A percentile compares a stretch with the other conserved stretches of the same genome.
Evolutionary conservation across 495 filamentous ascomycete genomes (phyloP).

Genomic region (Bacidia gigantensis): DNA sequence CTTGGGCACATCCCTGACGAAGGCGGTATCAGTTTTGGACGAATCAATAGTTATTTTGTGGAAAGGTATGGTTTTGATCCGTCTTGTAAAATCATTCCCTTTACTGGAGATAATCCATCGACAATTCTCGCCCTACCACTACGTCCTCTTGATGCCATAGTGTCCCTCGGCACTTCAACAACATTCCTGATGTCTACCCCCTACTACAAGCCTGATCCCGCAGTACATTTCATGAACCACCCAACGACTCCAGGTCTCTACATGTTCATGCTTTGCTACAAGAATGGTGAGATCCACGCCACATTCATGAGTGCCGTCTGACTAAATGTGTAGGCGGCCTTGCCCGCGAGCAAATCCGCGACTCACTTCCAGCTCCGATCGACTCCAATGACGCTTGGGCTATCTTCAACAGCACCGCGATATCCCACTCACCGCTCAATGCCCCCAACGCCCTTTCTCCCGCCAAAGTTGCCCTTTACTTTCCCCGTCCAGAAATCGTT

Average conservation of each 20-base stretch:
- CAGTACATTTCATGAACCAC: conserved; percentile 84
- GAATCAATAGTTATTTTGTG: conserved; percentile 61
- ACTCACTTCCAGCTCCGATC: conserved; percentile 41
- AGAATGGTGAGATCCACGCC: conserved; percentile 52
- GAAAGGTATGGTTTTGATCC: conserved; percentile 61
- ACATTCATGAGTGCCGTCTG: not conserved
- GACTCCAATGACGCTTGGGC: conserved; percentile 47
- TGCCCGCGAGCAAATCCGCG: conserved; percentile 76
- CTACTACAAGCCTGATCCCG: conserved; percentile 72
- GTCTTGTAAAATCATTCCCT: conserved; percentile 64
- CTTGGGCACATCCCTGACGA: conserved; percentile 69
- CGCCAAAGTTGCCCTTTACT: conserved; percentile 80
- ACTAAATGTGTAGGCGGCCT: conserved; percentile 37
- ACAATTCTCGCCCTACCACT: conserved; percentile 87
- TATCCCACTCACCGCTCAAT: conserved; percentile 51
- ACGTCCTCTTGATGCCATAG: conserved; percentile 75
- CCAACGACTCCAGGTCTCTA: conserved; percentile 67
- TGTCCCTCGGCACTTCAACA: conserved; percentile 86
- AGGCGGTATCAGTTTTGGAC: conserved; percentile 65
- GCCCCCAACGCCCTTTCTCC: conserved; percentile 36
- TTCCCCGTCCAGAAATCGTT: conserved; percentile 89
- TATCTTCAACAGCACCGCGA: conserved; percentile 57
- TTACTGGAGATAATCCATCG: conserved; percentile 91
- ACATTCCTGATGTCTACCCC: conserved; percentile 95
- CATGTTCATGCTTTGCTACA: conserved; percentile 99